These are phyloP conservation scores for Pisolithus marmoratus DNA, from an alignment of 768 basidiomycete genomes.

Conservation along the genomic window DNA sequence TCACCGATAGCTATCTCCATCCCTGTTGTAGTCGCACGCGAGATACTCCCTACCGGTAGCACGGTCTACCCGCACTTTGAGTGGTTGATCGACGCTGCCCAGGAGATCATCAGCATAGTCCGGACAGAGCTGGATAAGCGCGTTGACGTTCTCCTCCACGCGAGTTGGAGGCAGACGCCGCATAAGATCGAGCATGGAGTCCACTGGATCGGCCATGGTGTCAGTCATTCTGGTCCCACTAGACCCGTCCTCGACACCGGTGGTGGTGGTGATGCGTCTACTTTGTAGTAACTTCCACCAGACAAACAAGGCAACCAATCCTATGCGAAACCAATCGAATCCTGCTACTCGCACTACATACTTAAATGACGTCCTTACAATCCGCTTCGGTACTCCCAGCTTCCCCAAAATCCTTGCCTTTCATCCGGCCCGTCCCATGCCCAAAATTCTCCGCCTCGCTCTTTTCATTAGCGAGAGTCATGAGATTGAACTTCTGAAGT, in stretches of 20 bases:
- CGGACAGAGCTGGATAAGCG: slow-evolving; percentile 78
- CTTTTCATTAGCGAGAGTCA: slow-evolving; percentile 58
- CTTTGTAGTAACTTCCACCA: no score
- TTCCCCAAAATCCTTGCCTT: slow-evolving; percentile 8
- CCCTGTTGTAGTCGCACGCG: slow-evolving; percentile 89
- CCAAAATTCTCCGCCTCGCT: slow-evolving; percentile 33
- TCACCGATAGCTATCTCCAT: slow-evolving; percentile 86
- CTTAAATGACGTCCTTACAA: no score
- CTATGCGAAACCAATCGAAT: no score
- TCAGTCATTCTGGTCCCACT: neutral
- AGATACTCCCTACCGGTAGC: slow-evolving; percentile 86
- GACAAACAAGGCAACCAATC: no score
- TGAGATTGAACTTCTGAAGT: slow-evolving; percentile 73
- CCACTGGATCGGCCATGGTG: slow-evolving; percentile 70
- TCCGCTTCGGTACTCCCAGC: neutral
- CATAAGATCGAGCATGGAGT: slow-evolving; percentile 94
- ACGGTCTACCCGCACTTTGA: slow-evolving; percentile 74
- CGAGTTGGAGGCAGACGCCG: slow-evolving; percentile 90
- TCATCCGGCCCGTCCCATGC: slow-evolving; percentile 29
- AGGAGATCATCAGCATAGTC: slow-evolving; percentile 94
- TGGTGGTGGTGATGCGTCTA: no score
- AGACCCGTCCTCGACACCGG: neutral
- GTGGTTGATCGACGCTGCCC: slow-evolving; percentile 91
- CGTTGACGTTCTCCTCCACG: slow-evolving; percentile 81
- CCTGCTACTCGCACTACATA: no score